Evolutionary conservation across 768 basidiomycete species (phyloP), one percentile per base, ranked within the genome.

Genomic region (Coprinopsis sp.): DNA sequence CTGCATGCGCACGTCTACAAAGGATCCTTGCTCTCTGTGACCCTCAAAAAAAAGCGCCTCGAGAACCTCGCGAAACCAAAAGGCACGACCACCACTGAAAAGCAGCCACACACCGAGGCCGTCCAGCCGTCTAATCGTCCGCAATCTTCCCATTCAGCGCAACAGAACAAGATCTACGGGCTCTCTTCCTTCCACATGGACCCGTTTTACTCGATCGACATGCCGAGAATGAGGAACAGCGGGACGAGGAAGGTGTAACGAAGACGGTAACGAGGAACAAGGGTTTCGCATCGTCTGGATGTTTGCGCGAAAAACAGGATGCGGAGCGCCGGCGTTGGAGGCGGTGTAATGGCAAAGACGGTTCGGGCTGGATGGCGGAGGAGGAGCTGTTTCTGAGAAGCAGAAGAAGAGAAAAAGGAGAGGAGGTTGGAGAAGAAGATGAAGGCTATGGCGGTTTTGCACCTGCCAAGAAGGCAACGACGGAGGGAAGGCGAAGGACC

Each of bases 251-350:
- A 50, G 55, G 62, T 24, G 37, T 22, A 54, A 60, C 1, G 61
- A 62, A 2, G 67, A 62, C 4, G 63, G 62, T 5, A 58, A 58
- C n/a, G 63, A 60, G 77, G 24, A 71, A 77, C 33, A 84, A 85
- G 54, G 92, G 94, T 0, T 98, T 95, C 54, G 95, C 92, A 0
- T 98, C 57, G 83, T 98, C 8, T 95, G 92, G 91, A 92, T 91
- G 79, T 64, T n/a, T 92, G 53, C 81, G 81, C 58, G 82, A 78
- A 60, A 84, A n/a, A n/a, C n/a, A 84, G 47, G 88, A 93, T 57
- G 94, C 91, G 7, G 87, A 93, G 61, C n/a, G n/a, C 70, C 71
- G 42, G 93, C 91, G 0, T 72, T 95, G 48, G 81, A 82, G 55
- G 79, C 72, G n/a, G 11, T 82, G 88, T 51, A 95, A 95, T 57